Evolutionary conservation across 2,329 filamentous ascomycete genomes (phyloP), one percentile per base, ranked within the genome.

Genomic region (Didymella pinodella): DNA sequence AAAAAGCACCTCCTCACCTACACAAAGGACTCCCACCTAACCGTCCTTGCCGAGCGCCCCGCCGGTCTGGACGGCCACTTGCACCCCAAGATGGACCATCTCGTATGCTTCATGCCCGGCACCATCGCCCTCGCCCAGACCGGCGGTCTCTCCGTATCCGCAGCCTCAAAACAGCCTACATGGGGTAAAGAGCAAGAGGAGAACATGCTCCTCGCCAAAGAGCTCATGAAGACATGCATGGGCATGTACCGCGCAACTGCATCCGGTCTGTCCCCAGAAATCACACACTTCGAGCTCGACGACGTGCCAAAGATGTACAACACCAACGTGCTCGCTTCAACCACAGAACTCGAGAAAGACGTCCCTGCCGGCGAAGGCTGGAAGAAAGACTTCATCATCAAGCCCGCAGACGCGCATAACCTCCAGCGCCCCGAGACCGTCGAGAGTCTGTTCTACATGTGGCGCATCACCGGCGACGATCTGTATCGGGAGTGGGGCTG

Each of bases 401-500:
- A 96, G 73, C 68, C 81, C n/a, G 84, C 87, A n/a, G 95, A 99
- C 75, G 81, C 85, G 51, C 95, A 98, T 80, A 99, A 99, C 74
- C 83, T 99, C 32, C 95, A 98, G 78, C 87, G 95, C 31, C 95
- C 95, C 0, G 95, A 99, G 81, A 97, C 95, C 0, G 89, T 97
- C n/a, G 95, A 99, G 80, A 93, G 89, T 59, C 81, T 99, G 61
- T 93, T 99, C 72, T 97, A 98, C 81, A 96, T 99, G 93, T 99
- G 94, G 90, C 89, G 95, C 63, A 96, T 99, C 76, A 99, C 95
- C 0, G 92, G 91, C 26, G 93, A 99, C 62, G 82, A 86, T 38
- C 89, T 88, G 65, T 99, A 99, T 78, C 87, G 95, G 26, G 88
- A 97, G 70, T 98, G 94, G 94, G 95, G 95, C 14, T 99, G 95